These are phyloP conservation scores for Neonothopanus nambi DNA, from an alignment of 1,284 basidiomycete genomes.

Conservation along the genomic window DNA sequence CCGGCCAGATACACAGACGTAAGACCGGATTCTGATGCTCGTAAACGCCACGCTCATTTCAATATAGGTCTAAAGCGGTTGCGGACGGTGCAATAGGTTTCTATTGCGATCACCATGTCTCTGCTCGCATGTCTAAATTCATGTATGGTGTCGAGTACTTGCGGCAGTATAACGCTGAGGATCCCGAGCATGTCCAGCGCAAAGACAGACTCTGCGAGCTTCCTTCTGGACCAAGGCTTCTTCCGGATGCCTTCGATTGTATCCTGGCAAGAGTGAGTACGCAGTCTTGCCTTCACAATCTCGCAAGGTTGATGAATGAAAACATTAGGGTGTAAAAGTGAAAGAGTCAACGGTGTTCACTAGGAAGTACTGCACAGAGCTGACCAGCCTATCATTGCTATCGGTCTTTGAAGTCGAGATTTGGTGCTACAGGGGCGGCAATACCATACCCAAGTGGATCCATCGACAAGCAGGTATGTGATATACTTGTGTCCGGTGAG, in stretches of 20 bases:
- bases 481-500: constrained; percentile 13
- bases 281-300: constrained; percentile 11
- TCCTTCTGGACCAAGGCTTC: constrained; percentile 69
- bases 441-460: constrained; percentile 71
- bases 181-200: constrained; percentile 65
- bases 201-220: constrained; percentile 68
- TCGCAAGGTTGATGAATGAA: constrained; percentile 7
- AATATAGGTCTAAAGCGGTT: constrained; percentile 70
- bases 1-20: constrained; percentile 78
- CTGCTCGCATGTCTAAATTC: constrained; percentile 73
- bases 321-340: constrained; percentile 60
- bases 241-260: constrained; percentile 79
- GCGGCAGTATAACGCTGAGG: constrained; percentile 61
- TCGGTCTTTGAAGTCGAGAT: constrained; percentile 80
- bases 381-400: constrained; percentile 70
- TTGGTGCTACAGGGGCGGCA: constrained; percentile 76
- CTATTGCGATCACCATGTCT: constrained; percentile 80
- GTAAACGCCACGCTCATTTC: constrained; percentile 4
- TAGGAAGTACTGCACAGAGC: constrained; percentile 77
- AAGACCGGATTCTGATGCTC: constrained; percentile 21
- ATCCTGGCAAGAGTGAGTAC: constrained; percentile 63
- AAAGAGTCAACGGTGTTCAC: constrained; percentile 79
- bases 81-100: constrained; percentile 81
- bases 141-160: constrained; percentile 81
- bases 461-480: constrained; percentile 60